Base-by-base conservation (phyloP, 768 basidiomycete species). In the Panaeolus papilionaceus region DNA sequence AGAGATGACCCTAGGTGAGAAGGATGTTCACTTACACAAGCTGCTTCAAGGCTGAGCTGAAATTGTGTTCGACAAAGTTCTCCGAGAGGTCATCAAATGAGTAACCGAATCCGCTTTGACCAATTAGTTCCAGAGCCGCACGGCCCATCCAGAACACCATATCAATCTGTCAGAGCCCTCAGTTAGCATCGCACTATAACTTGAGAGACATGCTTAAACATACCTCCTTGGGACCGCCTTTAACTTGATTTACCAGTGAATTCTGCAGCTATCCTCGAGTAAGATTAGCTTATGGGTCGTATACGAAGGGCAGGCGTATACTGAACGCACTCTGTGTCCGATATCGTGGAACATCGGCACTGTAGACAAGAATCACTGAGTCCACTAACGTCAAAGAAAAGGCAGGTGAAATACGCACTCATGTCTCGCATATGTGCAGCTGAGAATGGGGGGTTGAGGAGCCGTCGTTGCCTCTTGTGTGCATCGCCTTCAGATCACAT, bases 51-150 rank as follows among this genome's bases (percentile, higher is more conserved):
- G 80, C 73, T n/a, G 62, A 64, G 40, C 69, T 71, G 63, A 79
- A 84, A 42, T 73, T 79, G 71, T 78, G 79, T 0, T 69, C 67
- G 5, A 66, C 62, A 11, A 69, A 61, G 45, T 79, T 78, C 39
- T 79, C 77, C 12, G 67, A 71, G 3, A 86, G 75, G 0, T 77
- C 64, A 67, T 84, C 82, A 47, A 84, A 83, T n/a, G 80, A 81
- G 61, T 78, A 75, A 7, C 82, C 83, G 37, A 87, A 76, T 4
- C 85, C 84, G 18, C 80, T 81, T 74, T 83, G 84, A 3, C 83
- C 84, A 49, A 87, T 80, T 49, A 86, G 74, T 67, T 87, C 85
- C 11, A 86, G 76, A 20, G 85, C 83, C 20, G 80, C 77, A 9
- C 85, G 79, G 20, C 81, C 71, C 72, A 78, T 77, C 79, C 81